Evolutionary conservation across 2,329 filamentous ascomycete species (phyloP).

Genomic region (Fusarium bulbicola): DNA sequence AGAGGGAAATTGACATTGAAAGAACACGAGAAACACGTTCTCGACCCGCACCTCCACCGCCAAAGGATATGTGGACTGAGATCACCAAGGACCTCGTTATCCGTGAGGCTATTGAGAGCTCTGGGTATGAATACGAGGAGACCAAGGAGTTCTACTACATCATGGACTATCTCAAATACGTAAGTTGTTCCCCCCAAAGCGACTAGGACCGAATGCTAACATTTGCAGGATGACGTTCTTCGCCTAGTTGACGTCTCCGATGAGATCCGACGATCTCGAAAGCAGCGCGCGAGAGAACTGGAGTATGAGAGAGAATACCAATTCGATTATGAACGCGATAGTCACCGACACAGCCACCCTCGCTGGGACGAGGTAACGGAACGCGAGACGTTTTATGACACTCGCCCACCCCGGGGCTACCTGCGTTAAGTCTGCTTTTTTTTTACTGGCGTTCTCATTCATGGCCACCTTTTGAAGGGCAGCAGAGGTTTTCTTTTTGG

Average conservation of each 20-base stretch:
- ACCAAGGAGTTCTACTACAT: conserved; percentile 91
- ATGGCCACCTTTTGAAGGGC: conserved; percentile 12
- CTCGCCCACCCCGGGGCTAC: conserved; percentile 45
- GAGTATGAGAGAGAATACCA: conserved; percentile 68
- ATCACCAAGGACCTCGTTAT: conserved; percentile 93
- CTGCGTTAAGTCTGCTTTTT: conserved; percentile 37
- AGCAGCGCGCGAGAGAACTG: conserved; percentile 61
- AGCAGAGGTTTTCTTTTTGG: conserved; percentile 6
- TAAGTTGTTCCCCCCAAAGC: conserved; percentile 59
- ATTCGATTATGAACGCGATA: conserved; percentile 58
- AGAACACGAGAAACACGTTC: conserved; percentile 61
- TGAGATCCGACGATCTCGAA: conserved; percentile 74
- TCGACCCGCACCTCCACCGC: conserved; percentile 51
- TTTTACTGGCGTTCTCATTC: conserved; percentile 29
- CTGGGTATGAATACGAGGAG: conserved; percentile 91
- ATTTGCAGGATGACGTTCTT: conserved; percentile 80
- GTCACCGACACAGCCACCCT: conserved; percentile 49
- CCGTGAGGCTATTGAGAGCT: conserved; percentile 84
- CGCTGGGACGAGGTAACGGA: conserved; percentile 71
- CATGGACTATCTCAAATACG: conserved; percentile 87
- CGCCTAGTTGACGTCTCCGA: conserved; percentile 85
- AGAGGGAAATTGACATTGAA: conserved; percentile 63
- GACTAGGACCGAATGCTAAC: background rate
- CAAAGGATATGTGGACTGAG: conserved; percentile 89
- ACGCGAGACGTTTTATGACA: conserved; percentile 73